phyloP scores from a whole-genome alignment of 75 land plant genomes.

The Selaginella moellendorffii region DNA sequence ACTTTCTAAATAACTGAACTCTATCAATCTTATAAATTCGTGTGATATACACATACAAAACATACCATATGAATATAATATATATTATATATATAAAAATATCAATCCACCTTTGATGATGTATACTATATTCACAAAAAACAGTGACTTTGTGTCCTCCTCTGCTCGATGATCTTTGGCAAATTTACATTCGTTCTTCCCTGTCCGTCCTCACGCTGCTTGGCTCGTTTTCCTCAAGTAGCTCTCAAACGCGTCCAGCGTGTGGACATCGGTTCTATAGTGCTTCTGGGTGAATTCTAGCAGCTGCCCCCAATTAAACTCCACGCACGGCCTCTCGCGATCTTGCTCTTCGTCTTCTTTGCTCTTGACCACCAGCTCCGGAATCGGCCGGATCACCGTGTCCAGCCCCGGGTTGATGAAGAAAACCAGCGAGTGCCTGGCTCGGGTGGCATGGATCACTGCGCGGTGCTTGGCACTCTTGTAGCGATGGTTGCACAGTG shows the following conservation, averaged over 20 bases:
- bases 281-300: conserved; percentile 65
- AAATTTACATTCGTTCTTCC: too few relatives aligned
- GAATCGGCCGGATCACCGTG: neutral
- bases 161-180: too few relatives aligned
- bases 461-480: neutral
- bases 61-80: too few relatives aligned
- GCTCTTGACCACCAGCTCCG: neutral
- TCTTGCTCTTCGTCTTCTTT: neutral
- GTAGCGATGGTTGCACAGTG: neutral
- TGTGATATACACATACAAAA: too few relatives aligned
- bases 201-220: too few relatives aligned
- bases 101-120: too few relatives aligned
- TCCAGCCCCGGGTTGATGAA: neutral
- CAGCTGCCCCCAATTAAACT: conserved; percentile 53
- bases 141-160: neutral
- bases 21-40: too few relatives aligned
- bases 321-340: neutral
- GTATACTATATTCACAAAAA: too few relatives aligned
- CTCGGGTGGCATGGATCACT: neutral
- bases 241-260: conserved; percentile 36
- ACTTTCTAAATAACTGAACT: too few relatives aligned
- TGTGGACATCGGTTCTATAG: conserved; percentile 62
- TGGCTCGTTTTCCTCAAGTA: neutral
- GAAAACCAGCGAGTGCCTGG: neutral
- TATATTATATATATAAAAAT: too few relatives aligned